These are phyloP conservation scores for Tripterygium wilfordii DNA, from an alignment of 177 flowering plant species.

Conservation along the genomic window DNA sequence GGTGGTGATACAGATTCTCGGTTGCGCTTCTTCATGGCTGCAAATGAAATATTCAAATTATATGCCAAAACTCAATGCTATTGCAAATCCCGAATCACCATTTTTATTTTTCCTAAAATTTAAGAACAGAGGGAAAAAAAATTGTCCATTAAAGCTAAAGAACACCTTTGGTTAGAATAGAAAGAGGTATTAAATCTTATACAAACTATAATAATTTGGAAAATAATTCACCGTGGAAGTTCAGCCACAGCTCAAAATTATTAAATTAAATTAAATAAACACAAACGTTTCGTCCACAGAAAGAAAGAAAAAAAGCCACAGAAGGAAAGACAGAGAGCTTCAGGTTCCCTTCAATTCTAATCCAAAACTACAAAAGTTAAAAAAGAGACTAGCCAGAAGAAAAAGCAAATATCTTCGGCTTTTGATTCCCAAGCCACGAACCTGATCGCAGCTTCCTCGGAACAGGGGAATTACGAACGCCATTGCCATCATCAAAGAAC, in stretches of 20 bases:
- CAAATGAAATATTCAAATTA: constrained; percentile 13
- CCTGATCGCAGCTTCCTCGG: constrained; percentile 83
- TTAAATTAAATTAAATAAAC: constrained; percentile 4
- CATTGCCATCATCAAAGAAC: constrained; percentile 39
- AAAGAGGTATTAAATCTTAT: not conserved
- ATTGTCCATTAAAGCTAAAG: constrained; percentile 8
- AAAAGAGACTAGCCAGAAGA: constrained; percentile 13
- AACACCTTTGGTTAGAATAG: constrained; percentile 9
- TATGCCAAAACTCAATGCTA: not conserved
- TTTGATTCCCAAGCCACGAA: constrained; percentile 12
- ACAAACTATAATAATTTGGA: not conserved
- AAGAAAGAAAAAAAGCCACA: constrained; percentile 15
- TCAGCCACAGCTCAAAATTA: constrained; percentile 5
- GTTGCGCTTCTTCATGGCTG: constrained; percentile 68
- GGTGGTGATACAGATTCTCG: constrained; percentile 46
- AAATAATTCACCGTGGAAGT: constrained; percentile 13
- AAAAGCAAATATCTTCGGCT: constrained; percentile 12
- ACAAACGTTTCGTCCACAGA: constrained; percentile 19
- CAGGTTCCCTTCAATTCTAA: constrained; percentile 20
- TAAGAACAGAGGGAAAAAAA: no score
- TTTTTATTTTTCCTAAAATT: no score
- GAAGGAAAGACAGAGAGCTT: not conserved
- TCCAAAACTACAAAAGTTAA: constrained; percentile 5
- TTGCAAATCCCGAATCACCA: not conserved
- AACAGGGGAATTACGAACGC: constrained; percentile 49